Percentiles rank a stretch among this genome's conserved stretches.
Conservation (phyloP, 331 rosid genomes). For the Rhamnella rubrinervis region DNA sequence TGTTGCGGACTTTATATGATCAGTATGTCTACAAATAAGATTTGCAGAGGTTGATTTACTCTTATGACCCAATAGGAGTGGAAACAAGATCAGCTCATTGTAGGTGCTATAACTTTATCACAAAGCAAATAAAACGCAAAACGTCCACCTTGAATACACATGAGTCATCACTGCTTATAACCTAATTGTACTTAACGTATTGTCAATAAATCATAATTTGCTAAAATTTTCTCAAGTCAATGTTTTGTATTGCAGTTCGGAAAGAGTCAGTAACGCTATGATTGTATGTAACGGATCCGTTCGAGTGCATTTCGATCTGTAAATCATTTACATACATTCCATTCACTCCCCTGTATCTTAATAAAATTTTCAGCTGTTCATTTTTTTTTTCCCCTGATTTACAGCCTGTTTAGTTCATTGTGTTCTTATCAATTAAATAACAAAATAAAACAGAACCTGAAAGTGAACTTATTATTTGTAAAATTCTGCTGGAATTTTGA, state of each 20-base stretch:
- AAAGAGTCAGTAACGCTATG: constrained; percentile 97
- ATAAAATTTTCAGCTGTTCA: not conserved
- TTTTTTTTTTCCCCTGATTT: too few species aligned
- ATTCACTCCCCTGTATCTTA: not conserved
- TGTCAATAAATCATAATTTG: constrained; percentile 3
- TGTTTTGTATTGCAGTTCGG: constrained; percentile 65
- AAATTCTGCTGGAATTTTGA: too few species aligned
- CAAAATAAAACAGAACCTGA: too few species aligned
- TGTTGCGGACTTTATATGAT: not conserved
- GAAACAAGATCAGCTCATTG: constrained; percentile 95
- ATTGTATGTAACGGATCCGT: constrained; percentile 24
- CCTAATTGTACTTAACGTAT: not conserved
- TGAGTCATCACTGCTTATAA: constrained; percentile 43
- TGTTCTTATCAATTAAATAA: too few species aligned
- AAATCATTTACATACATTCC: not conserved
- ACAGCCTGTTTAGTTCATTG: too few species aligned
- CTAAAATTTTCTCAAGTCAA: constrained; percentile 4
- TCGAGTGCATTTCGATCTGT: not conserved
- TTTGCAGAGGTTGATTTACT: constrained; percentile 86
- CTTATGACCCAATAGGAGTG: constrained; percentile 87
- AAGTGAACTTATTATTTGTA: too few species aligned
- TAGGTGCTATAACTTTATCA: too few species aligned
- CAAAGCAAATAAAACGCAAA: constrained; percentile 92
- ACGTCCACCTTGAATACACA: constrained; percentile 90
- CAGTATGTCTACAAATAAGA: constrained; percentile 1